Conservation (phyloP, 2,329 filamentous ascomycete species). For the Westerdykella ornata region DNA sequence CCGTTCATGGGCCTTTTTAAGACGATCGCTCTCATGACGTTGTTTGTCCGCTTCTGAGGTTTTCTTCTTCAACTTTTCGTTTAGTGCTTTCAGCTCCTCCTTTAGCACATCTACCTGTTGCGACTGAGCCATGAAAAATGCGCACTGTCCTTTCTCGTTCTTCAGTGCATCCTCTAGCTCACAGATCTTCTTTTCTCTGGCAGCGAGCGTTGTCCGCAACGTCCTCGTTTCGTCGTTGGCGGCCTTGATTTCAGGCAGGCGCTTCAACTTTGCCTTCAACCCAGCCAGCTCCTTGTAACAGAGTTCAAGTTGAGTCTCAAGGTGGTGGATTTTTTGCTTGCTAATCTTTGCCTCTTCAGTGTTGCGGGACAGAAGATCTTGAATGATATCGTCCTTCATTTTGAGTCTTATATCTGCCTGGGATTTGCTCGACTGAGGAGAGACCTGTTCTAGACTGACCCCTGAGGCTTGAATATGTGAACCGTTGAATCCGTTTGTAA, state of each 20-base stretch:
- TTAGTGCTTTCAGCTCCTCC: neutral
- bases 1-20: constrained; percentile 3
- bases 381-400: too few species aligned
- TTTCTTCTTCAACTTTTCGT: constrained; percentile 15
- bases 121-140: neutral
- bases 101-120: too few species aligned
- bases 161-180: constrained; percentile 13
- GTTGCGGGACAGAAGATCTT: too few species aligned
- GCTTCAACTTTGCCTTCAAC: neutral
- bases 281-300: neutral
- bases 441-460: too few species aligned
- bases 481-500: too few species aligned
- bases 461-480: too few species aligned
- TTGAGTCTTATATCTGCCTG: too few species aligned
- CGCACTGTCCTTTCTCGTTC: constrained; percentile 3
- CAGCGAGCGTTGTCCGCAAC: constrained; percentile 8
- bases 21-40: constrained; percentile 11
- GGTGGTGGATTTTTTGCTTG: neutral
- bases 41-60: constrained; percentile 14
- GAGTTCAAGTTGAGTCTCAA: neutral
- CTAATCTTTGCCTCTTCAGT: neutral
- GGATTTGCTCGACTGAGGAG: too few species aligned
- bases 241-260: too few species aligned
- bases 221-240: neutral
- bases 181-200: constrained; percentile 7